A percentile compares a stretch with the other conserved stretches of the same genome.
phyloP scores from a whole-genome alignment of 1,139 yeast species.

The Yamadazyma blattariae region DNA sequence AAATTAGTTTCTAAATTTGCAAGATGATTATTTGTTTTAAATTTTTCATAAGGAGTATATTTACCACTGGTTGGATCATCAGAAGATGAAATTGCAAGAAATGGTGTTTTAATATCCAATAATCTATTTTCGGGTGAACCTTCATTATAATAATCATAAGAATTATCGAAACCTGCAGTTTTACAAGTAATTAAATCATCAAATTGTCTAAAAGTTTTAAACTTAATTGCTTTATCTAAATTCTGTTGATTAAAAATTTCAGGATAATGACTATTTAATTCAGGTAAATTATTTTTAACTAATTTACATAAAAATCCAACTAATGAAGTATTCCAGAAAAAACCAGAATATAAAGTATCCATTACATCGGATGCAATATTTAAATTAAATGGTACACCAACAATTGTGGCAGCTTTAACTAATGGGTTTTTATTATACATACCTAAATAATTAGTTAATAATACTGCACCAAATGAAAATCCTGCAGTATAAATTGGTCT shows the following conservation, averaged over 20 bases:
- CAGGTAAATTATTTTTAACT: conserved; percentile 58
- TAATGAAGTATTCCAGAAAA: conserved; percentile 64
- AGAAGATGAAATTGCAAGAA: conserved; percentile 61
- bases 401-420: conserved; percentile 62
- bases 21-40: conserved; percentile 29
- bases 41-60: conserved; percentile 27
- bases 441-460: conserved; percentile 77
- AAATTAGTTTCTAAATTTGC: conserved; percentile 44
- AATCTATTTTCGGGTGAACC: conserved; percentile 65
- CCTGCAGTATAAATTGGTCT: conserved; percentile 79
- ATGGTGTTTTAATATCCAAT: conserved; percentile 59
- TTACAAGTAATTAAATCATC: conserved; percentile 74
- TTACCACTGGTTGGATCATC: conserved; percentile 85
- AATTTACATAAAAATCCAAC: conserved; percentile 62
- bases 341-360: conserved; percentile 55
- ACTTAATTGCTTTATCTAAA: conserved; percentile 26
- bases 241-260: conserved; percentile 30
- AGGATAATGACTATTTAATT: conserved; percentile 40
- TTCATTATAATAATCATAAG: conserved; percentile 67
- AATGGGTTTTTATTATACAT: conserved; percentile 45
- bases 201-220: conserved; percentile 53
- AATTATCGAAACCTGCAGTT: conserved; percentile 67
- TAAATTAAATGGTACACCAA: conserved; percentile 88
- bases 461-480: conserved; percentile 84
- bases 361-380: conserved; percentile 53